Conservation (phyloP, 2,329 filamentous ascomycete species). For the Monilinia polystroma region DNA sequence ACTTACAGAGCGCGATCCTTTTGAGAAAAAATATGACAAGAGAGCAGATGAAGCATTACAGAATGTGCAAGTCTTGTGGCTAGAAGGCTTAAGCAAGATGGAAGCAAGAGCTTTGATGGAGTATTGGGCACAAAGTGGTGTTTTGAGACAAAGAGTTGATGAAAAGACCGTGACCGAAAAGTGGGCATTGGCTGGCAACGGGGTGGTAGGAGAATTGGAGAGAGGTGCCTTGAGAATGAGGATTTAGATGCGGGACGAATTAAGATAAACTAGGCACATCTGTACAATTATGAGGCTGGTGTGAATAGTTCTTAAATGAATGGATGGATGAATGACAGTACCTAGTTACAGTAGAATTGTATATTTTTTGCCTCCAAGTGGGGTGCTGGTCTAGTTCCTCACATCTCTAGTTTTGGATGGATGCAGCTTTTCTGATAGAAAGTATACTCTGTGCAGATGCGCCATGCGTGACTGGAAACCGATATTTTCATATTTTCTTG, state of each 20-base stretch:
- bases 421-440: not conserved
- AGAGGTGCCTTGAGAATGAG: constrained; percentile 53
- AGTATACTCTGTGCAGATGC: too few species aligned
- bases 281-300: constrained; percentile 3
- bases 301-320: not conserved
- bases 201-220: constrained; percentile 84
- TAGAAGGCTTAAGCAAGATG: constrained; percentile 66
- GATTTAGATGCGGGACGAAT: constrained; percentile 27
- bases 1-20: constrained; percentile 51
- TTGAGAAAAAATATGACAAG: constrained; percentile 55
- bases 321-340: not conserved
- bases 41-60: constrained; percentile 55
- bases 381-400: not conserved
- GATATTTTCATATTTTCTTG: too few species aligned
- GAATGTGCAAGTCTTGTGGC: constrained; percentile 51
- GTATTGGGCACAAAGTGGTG: constrained; percentile 86
- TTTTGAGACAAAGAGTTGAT: constrained; percentile 69
- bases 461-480: too few species aligned
- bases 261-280: not conserved
- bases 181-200: constrained; percentile 79
- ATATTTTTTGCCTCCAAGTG: not conserved
- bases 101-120: constrained; percentile 83
- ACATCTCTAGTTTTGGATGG: not conserved
- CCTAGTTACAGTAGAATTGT: not conserved
- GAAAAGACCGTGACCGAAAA: constrained; percentile 73